Base-by-base conservation (phyloP, 257 asterid species). In the Linderniella brevidens region DNA sequence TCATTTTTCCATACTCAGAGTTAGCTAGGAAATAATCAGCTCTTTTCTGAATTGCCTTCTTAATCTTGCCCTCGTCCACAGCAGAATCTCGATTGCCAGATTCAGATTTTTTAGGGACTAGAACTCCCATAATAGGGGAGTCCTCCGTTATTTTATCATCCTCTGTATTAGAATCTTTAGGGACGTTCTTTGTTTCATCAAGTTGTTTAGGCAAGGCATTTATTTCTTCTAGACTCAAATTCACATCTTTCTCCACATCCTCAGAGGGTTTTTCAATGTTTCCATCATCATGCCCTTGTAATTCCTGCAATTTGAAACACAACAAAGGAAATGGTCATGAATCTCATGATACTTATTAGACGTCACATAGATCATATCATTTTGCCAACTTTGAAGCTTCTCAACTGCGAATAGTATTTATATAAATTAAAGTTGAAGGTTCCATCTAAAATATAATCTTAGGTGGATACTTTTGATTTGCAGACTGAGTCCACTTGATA, bases 41-140 rank as follows among this genome's bases (percentile, higher is more conserved):
- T 70, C 93, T 71, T 37, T 64, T 74, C 76, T 46, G 64, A 38
- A 90, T 70, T 50, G 96, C 93, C 68, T 73, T 76, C 74, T 69
- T 64, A 59, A 90, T 64, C 53, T 48, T 62, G 69, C 71, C 66
- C 58, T 90, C 79, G 32, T 67, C 79, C 58, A 64, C 57, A 52
- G 65, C 58, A 43, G 64, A 59, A 53, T 41, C 69, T 63, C 63
- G 71, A 59, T 65, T 46, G 37, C 60, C 69, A 66, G 35, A 72
- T 50, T 62, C 92, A 50, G 77, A 53, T 56, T n/a, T n/a, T n/a
- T 71, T 77, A 19, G 73, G 57, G 50, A 70, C 60, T 54, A 81
- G 57, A 54, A 85, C 78, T 20, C 93, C 96, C 93, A 78, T 74
- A 60, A 85, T 75, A 57, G 99, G 99, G 49, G 94, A 90, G 64